Percentiles rank a stretch among this genome's conserved stretches.
Evolutionary conservation across 805 yeast species (phyloP).

Genomic region (Wickerhamiella parazyma): DNA sequence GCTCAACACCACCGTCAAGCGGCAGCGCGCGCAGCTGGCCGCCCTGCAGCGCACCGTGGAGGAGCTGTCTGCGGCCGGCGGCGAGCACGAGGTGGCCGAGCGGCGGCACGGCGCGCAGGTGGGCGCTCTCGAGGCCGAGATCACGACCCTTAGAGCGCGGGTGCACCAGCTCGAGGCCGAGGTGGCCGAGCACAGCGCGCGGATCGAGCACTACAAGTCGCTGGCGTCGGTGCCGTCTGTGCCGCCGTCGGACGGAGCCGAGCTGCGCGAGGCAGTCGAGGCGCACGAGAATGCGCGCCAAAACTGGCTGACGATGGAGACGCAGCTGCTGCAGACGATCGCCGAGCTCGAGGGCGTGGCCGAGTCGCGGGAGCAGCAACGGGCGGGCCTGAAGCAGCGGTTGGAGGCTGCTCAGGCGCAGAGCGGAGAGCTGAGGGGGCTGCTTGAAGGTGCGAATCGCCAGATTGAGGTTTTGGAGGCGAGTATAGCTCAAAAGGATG

Average conservation of each 20-base stretch:
- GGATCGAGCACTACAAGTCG: conserved; percentile 43
- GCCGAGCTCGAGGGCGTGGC: conserved; percentile 20
- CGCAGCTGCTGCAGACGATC: conserved; percentile 40
- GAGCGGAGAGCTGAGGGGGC: not conserved
- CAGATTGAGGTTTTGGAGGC: too few species aligned
- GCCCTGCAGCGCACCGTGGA: conserved; percentile 25
- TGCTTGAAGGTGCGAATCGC: conserved; percentile 1
- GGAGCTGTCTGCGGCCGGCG: conserved; percentile 22
- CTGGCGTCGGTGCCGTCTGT: too few species aligned
- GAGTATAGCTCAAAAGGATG: too few species aligned
- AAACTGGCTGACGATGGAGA: conserved; percentile 73
- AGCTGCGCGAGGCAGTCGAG: conserved; percentile 45
- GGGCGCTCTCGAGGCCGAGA: conserved; percentile 26
- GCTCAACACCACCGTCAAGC: conserved; percentile 51
- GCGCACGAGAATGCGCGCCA: conserved; percentile 67
- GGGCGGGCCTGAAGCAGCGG: not conserved
- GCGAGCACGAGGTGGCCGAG: conserved; percentile 9
- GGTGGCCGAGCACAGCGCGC: conserved; percentile 43
- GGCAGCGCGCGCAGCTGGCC: conserved; percentile 34
- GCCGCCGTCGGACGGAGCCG: conserved; percentile 35
- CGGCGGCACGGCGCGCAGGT: conserved; percentile 5
- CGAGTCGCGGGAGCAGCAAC: conserved; percentile 10
- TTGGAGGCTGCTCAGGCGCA: conserved; percentile 8
- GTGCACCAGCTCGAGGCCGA: conserved; percentile 18
- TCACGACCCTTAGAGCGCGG: conserved; percentile 27